A percentile compares a stretch with the other conserved stretches of the same genome.
Conservation (phyloP, 208 protist species). For the Crithidia bombi region DNA sequence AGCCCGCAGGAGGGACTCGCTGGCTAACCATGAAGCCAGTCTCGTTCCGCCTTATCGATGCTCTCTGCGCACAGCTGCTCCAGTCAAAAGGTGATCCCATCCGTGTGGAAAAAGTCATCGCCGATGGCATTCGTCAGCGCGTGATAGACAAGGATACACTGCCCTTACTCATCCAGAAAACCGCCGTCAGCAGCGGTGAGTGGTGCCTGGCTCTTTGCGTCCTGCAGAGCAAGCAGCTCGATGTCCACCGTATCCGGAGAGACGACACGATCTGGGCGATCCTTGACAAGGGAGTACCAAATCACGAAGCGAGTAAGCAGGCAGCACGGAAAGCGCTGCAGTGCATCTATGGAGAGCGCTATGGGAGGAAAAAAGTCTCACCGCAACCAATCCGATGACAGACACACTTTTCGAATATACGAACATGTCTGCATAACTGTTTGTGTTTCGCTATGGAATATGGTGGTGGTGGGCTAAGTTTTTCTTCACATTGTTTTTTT, state of each 20-base stretch:
- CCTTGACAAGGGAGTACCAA: slow-evolving; percentile 54
- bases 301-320: slow-evolving; percentile 36
- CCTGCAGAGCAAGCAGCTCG: slow-evolving; percentile 55
- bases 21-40: slow-evolving; percentile 40
- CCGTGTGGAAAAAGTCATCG: slow-evolving; percentile 48
- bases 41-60: slow-evolving; percentile 49
- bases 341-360: slow-evolving; percentile 26
- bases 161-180: slow-evolving; percentile 70
- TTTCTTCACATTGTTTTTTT: no score
- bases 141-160: slow-evolving; percentile 71
- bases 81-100: slow-evolving; percentile 31
- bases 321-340: slow-evolving; percentile 42
- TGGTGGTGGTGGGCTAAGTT: no score
- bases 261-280: slow-evolving; percentile 76
- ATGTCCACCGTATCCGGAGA: slow-evolving; percentile 41
- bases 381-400: slow-evolving; percentile 12
- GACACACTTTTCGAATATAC: background rate
- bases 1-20: no score
- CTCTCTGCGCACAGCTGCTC: slow-evolving; percentile 56
- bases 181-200: slow-evolving; percentile 40
- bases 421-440: no score
- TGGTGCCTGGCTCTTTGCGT: slow-evolving; percentile 71
- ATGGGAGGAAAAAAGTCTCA: slow-evolving; percentile 8
- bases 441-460: no score
- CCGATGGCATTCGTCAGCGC: slow-evolving; percentile 58